Evolutionary conservation across 768 basidiomycete genomes (phyloP).

Genomic region (Boletus sp.): DNA sequence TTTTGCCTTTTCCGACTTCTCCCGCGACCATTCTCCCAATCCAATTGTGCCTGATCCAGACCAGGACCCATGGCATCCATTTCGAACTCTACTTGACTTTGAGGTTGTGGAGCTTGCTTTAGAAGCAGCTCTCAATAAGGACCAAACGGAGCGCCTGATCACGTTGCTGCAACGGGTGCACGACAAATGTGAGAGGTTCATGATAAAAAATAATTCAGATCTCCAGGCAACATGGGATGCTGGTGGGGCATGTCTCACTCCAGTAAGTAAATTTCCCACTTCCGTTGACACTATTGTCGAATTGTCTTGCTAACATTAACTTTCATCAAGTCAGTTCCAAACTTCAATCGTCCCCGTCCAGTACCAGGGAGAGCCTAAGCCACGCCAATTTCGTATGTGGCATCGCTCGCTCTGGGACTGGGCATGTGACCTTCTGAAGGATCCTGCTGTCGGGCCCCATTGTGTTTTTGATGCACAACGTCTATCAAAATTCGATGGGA

Average conservation of each 20-base stretch:
- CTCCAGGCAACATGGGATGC: neutral
- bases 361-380: too few species aligned
- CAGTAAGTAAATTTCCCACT: too few species aligned
- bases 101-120: neutral
- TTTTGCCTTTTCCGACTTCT: neutral
- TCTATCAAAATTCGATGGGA: too few species aligned
- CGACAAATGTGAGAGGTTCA: neutral
- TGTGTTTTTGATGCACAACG: too few species aligned
- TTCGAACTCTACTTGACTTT: neutral
- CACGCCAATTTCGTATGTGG: too few species aligned
- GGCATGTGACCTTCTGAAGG: too few species aligned
- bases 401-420: too few species aligned
- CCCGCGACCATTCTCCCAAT: neutral
- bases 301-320: too few species aligned
- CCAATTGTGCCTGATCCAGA: neutral
- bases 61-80: neutral
- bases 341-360: too few species aligned
- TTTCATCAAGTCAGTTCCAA: too few species aligned
- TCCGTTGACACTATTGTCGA: too few species aligned
- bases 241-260: neutral
- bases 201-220: neutral
- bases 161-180: neutral
- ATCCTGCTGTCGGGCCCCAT: too few species aligned
- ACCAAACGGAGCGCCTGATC: neutral
- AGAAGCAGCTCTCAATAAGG: neutral